phyloP scores from a whole-genome alignment of 495 filamentous ascomycete genomes.

The Umbilicaria muhlenbergii region DNA sequence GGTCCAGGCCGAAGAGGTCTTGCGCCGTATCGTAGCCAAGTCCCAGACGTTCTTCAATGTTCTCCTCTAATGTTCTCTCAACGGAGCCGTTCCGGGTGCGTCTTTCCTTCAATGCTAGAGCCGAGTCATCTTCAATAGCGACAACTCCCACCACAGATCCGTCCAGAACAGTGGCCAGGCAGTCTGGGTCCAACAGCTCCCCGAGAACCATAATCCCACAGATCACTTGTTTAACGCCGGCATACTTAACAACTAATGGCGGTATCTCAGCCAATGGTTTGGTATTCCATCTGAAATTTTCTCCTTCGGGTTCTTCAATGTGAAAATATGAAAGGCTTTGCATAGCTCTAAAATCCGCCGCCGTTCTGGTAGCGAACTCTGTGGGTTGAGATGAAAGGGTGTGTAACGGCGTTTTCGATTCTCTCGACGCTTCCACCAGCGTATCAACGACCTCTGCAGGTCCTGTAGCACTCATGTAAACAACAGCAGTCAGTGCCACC shows the following conservation, averaged over 20 bases:
- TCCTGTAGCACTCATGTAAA: slow-evolving; percentile 62
- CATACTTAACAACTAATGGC: slow-evolving; percentile 42
- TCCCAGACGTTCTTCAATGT: no score
- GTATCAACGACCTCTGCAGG: slow-evolving; percentile 47
- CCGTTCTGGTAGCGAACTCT: slow-evolving; percentile 45
- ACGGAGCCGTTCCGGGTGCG: no score
- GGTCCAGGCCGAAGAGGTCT: no score
- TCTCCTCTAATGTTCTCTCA: no score
- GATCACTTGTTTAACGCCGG: slow-evolving; percentile 33
- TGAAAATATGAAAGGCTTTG: slow-evolving; percentile 73
- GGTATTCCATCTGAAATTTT: slow-evolving; percentile 29
- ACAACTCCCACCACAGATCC: slow-evolving; percentile 43
- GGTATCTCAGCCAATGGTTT: slow-evolving; percentile 28
- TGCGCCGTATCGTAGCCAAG: no score
- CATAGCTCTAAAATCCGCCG: slow-evolving; percentile 59
- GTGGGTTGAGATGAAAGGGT: slow-evolving; percentile 40
- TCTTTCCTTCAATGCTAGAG: background rate
- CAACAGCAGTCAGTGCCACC: slow-evolving; percentile 37
- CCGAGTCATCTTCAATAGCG: slow-evolving; percentile 27
- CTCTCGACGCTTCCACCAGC: slow-evolving; percentile 24
- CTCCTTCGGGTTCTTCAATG: slow-evolving; percentile 20
- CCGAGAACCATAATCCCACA: slow-evolving; percentile 36
- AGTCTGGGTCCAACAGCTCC: slow-evolving; percentile 28
- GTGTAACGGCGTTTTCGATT: slow-evolving; percentile 22
- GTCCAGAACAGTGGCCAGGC: slow-evolving; percentile 36